Base-by-base conservation (phyloP, 2,329 filamentous ascomycete genomes). In the Fusarium sp. region DNA sequence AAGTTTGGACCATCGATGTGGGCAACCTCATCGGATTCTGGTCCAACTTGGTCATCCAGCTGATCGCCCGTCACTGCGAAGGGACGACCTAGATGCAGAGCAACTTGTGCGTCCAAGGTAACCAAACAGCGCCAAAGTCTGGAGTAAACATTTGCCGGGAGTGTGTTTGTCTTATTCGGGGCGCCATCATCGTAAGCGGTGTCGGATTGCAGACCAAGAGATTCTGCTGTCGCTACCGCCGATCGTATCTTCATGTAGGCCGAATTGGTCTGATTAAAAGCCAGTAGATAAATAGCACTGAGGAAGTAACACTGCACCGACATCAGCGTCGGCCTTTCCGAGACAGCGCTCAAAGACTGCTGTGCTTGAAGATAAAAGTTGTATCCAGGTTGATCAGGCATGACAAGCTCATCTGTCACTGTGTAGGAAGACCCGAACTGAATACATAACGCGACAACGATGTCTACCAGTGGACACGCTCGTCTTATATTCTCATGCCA, bases 381-480 rank as follows among this genome's bases (percentile, higher is more conserved):
- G 58, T 82, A 81, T 67, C 80, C 82, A 13, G 81, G 79, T 16
- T 83, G 82, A 3, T 81, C 81, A 5, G 80, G 75, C 61, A 84
- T 81, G 25, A 78, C 41, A 11, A 53, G n/a, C 18, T 22, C 27
- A 6, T 55, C 62, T 4, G 58, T 53, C 7, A 74, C 65, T 32
- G 74, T 69, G 34, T 78, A 72, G 0, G 74, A 67, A 4, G 76
- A 76, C 34, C 81, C 80, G 38, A 83, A 82, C 69, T 87, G 85
- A 76, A 87, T 85, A 56, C 83, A 85, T 9, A 87, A 61, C 0
- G 85, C 85, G 16, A 87, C 71, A 20, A 86, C 75, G 27, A 87
- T 85, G 54, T 88, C 86, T 3, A 86, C 83, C 5, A 87, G 74
- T 1, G 85, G 81, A 1, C 84, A 87, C 2, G 82, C 76, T 49